Evolutionary conservation across 192 early-diverging fungal genomes (phyloP).

Genomic region (Coemansia brasiliensis): DNA sequence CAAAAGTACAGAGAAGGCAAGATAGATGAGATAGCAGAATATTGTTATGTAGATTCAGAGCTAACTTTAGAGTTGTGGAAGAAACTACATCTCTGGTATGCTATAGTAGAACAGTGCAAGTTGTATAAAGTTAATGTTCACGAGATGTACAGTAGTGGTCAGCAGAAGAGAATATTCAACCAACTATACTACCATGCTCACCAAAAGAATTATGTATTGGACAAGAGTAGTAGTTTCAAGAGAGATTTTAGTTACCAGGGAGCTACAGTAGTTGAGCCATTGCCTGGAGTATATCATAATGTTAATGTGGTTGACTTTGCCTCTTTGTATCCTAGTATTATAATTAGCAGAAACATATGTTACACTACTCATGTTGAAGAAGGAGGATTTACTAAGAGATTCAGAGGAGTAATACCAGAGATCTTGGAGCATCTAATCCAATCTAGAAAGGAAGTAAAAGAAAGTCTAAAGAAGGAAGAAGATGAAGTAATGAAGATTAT

Average conservation of each 20-base stretch:
- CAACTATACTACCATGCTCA: constrained; percentile 25
- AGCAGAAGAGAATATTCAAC: constrained; percentile 30
- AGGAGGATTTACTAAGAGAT: neutral
- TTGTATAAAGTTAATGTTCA: constrained; percentile 15
- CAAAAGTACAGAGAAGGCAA: constrained; percentile 18
- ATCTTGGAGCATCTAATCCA: constrained; percentile 10
- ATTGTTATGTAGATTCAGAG: constrained; percentile 22
- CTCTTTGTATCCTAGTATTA: constrained; percentile 30
- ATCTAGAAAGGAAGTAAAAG: constrained; percentile 10
- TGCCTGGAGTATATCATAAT: constrained; percentile 16
- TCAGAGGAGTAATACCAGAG: constrained; percentile 14
- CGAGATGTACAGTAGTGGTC: constrained; percentile 28
- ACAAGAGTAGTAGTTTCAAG: constrained; percentile 15
- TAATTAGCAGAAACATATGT: constrained; percentile 31
- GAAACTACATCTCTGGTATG: constrained; percentile 13
- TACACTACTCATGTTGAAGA: constrained; percentile 19
- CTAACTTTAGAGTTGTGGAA: constrained; percentile 17
- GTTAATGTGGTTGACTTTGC: constrained; percentile 24
- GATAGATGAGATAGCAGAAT: constrained; percentile 21
- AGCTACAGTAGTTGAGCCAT: constrained; percentile 23
- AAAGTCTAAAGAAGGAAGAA: constrained; percentile 1
- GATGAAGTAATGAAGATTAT: constrained; percentile 13
- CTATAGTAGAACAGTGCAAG: constrained; percentile 9
- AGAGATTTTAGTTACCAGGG: constrained; percentile 16
- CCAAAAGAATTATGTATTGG: constrained; percentile 10